These are phyloP conservation scores for Beta vulgaris DNA, from an alignment of 148 eudicot species.

Conservation along the genomic window DNA sequence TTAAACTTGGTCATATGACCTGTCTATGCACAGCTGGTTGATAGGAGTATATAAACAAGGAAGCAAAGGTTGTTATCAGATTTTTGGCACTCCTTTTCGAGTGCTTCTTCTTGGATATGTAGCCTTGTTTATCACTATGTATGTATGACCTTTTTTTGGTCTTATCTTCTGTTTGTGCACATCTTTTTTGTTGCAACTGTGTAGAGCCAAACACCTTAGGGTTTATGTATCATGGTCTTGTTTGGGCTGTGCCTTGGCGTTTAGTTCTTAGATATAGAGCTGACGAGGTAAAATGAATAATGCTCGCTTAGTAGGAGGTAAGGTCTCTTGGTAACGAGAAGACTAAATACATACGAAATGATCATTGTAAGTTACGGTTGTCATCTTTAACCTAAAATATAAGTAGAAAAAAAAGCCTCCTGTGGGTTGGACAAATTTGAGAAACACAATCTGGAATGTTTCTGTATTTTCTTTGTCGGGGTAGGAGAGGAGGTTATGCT, in stretches of 20 bases:
- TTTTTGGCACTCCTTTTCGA: neutral
- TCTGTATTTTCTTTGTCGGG: neutral
- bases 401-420: too few relatives aligned
- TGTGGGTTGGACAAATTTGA: neutral
- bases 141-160: conserved; percentile 16
- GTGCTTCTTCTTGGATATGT: conserved; percentile 6
- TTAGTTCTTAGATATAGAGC: too few relatives aligned
- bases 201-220: too few relatives aligned
- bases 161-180: conserved; percentile 20
- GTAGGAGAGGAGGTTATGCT: neutral
- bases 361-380: neutral
- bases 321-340: neutral
- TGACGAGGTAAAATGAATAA: too few relatives aligned
- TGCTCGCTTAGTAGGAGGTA: neutral
- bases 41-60: conserved; percentile 6
- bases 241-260: neutral
- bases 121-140: conserved; percentile 9
- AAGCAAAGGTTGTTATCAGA: conserved; percentile 27
- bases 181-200: conserved; percentile 3
- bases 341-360: neutral
- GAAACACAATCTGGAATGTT: neutral
- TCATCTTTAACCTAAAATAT: neutral
- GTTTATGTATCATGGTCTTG: too few relatives aligned
- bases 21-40: conserved; percentile 21
- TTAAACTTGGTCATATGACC: conserved; percentile 23